Evolutionary conservation across 2,329 filamentous ascomycete genomes (phyloP).

Genomic region (Rhinocladiella similis): DNA sequence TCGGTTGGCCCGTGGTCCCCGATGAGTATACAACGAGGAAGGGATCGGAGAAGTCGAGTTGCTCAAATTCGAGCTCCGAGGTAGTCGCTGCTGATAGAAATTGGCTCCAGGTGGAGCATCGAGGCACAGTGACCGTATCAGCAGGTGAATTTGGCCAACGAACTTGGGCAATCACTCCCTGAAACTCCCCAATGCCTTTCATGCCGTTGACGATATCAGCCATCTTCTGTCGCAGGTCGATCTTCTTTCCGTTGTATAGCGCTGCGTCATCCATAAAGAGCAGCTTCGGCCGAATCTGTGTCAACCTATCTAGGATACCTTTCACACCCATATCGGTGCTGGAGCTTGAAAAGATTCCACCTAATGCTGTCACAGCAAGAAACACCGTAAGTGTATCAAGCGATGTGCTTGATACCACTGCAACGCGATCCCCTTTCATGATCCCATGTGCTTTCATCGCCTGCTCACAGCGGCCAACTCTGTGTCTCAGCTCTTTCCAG

Average conservation of each 20-base stretch:
- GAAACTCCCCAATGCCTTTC: conserved; percentile 49
- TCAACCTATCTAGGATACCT: conserved; percentile 22
- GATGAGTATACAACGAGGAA: conserved; percentile 52
- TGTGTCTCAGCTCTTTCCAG: conserved; percentile 38
- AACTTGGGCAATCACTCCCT: conserved; percentile 25
- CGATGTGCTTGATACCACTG: conserved; percentile 4
- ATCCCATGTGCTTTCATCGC: not conserved
- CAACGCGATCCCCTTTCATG: not conserved
- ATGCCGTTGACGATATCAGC: conserved; percentile 60
- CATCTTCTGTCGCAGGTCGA: conserved; percentile 73
- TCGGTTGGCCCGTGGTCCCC: conserved; percentile 58
- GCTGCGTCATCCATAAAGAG: conserved; percentile 81
- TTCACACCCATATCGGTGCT: conserved; percentile 43
- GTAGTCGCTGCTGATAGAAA: conserved; percentile 34
- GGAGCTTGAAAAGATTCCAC: conserved; percentile 47
- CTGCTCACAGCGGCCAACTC: conserved; percentile 30
- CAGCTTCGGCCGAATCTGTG: conserved; percentile 58
- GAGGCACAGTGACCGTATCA: not conserved
- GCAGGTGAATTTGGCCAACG: conserved; percentile 41
- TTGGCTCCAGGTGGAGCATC: conserved; percentile 31
- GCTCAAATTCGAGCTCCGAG: conserved; percentile 48
- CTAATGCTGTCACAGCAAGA: conserved; percentile 43
- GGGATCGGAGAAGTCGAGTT: conserved; percentile 69
- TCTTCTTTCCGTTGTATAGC: conserved; percentile 69
- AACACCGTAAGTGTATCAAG: conserved; percentile 36